Percentiles rank a stretch among this genome's conserved stretches.
These are phyloP conservation scores for Stramenopiles sp. DNA, from an alignment of 352 stramenopile genomes.

Conservation along the genomic window DNA sequence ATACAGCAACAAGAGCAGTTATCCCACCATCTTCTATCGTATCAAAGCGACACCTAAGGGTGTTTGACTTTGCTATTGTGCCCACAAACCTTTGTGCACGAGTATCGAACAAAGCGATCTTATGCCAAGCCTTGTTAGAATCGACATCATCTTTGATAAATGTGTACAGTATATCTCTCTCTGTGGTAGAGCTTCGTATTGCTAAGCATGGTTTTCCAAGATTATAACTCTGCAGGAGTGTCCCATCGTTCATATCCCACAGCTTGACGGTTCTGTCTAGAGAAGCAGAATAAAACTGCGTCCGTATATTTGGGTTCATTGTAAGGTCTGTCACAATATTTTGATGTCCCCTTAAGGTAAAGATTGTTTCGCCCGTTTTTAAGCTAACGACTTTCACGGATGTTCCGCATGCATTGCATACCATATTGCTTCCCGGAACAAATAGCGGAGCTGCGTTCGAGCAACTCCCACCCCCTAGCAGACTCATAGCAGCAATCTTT, in stretches of 20 bases:
- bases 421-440: background rate
- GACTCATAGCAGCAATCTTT: background rate
- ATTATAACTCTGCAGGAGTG: background rate
- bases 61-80: background rate
- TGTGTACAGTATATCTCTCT: background rate
- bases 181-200: background rate
- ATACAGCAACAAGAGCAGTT: background rate
- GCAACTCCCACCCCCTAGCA: background rate
- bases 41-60: background rate
- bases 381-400: background rate
- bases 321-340: background rate
- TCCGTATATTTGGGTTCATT: background rate
- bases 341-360: background rate
- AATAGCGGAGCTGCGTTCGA: background rate
- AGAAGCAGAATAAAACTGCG: background rate
- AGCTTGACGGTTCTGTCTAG: background rate
- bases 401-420: background rate
- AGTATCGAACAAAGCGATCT: background rate
- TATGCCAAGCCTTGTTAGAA: background rate
- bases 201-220: background rate
- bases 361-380: background rate
- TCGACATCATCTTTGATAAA: background rate
- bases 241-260: background rate
- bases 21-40: background rate
- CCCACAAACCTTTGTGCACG: background rate